A percentile compares a stretch with the other conserved stretches of the same genome.
Evolutionary conservation across 192 early-diverging fungal species (phyloP).

Genomic region (Powellomyces hirtus): DNA sequence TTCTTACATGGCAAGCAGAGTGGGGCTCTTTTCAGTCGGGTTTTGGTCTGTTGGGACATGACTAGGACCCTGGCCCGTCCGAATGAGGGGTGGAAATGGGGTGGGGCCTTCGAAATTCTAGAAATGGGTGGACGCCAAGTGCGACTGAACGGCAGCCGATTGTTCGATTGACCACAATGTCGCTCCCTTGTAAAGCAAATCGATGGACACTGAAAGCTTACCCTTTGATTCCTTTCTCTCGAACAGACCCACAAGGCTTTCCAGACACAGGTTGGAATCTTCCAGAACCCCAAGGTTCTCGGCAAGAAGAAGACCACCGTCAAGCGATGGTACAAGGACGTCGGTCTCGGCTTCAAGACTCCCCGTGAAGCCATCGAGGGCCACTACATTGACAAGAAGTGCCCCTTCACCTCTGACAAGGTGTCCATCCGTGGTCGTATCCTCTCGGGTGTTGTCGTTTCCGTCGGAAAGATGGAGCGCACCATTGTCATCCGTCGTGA

Average conservation of each 20-base stretch:
- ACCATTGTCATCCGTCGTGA: conserved; percentile 98
- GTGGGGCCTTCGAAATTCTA: not conserved
- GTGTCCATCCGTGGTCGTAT: conserved; percentile 98
- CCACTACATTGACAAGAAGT: conserved; percentile 99
- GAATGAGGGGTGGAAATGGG: not conserved
- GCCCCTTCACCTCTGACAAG: conserved; percentile 92
- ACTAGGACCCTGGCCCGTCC: not conserved
- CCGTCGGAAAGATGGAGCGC: conserved; percentile 96
- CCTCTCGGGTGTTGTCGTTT: conserved; percentile 86
- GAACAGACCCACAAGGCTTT: conserved; percentile 92
- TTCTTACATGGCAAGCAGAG: not conserved
- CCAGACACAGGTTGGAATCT: conserved; percentile 94
- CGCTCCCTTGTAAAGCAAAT: not conserved
- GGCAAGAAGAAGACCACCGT: conserved; percentile 69
- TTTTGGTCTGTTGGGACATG: no score
- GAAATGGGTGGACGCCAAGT: not conserved
- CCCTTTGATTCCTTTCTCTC: not conserved
- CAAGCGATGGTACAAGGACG: conserved; percentile 98
- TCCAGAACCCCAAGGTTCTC: conserved; percentile 81
- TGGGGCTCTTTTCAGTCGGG: no score
- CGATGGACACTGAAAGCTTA: not conserved
- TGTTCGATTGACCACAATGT: not conserved
- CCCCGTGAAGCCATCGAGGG: conserved; percentile 96
- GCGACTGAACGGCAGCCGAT: not conserved
- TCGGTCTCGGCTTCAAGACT: conserved; percentile 99